Evolutionary conservation across 305 asterid species (phyloP).

Genomic region (Vinca major): DNA sequence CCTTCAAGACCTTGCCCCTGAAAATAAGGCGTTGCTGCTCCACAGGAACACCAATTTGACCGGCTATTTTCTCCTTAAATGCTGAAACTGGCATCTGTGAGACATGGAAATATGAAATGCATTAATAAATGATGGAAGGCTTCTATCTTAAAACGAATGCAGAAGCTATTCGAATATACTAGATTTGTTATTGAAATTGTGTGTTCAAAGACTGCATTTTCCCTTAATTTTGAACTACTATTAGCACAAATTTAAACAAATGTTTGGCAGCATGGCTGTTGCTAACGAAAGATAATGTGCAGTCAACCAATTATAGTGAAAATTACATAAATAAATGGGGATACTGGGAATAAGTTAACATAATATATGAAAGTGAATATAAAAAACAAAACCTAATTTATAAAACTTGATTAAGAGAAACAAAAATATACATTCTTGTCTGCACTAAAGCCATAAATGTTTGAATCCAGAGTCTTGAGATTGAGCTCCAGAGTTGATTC

Average conservation of each 20-base stretch:
- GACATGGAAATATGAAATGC: conserved; percentile 13
- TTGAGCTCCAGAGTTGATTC: conserved; percentile 67
- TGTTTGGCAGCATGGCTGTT: background rate
- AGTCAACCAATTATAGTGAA: too few species aligned
- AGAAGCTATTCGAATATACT: background rate
- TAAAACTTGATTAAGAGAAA: background rate
- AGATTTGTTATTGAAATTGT: background rate
- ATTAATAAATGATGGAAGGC: conserved; percentile 8
- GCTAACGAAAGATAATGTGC: background rate
- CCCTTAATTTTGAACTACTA: background rate
- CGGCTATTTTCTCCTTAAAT: conserved; percentile 77
- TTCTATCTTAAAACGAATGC: background rate
- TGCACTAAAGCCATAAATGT: conserved; percentile 43
- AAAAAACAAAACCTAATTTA: too few species aligned
- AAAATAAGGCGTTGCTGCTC: conserved; percentile 89
- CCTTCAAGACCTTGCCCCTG: conserved; percentile 91
- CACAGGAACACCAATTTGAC: conserved; percentile 64
- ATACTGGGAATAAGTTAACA: background rate
- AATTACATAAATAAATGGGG: background rate
- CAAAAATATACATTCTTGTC: conserved; percentile 54
- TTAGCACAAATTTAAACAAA: background rate
- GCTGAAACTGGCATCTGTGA: conserved; percentile 57
- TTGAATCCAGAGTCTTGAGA: conserved; percentile 81
- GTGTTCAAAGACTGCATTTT: background rate
- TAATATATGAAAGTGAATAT: too few species aligned